Evolutionary conservation across 345 rosid species (phyloP), one percentile per base, ranked within the genome.

Genomic region (Pistacia atlantica): DNA sequence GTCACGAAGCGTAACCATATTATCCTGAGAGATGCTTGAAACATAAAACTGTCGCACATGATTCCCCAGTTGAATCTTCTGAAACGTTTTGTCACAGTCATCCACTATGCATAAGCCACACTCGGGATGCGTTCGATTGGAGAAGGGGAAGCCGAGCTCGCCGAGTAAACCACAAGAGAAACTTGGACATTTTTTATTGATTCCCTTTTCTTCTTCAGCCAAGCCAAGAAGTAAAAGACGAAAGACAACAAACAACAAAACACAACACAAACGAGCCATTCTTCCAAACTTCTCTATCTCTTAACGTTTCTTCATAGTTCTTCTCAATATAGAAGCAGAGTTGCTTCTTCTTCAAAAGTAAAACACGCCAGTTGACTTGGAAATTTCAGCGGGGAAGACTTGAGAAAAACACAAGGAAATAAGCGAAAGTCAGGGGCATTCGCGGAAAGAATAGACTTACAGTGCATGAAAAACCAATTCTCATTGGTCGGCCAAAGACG

Each of bases 41-140:
- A 86, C 31, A 56, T 28, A 4, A 51, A 80, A 89, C 82, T 79
- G 75, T 31, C 5, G 1, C 18, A 83, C 86, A 0, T 48, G 55
- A 25, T 37, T 61, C 56, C 6, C 78, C 55, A 89, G 75, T 72
- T 87, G 85, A 52, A 85, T 77, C 68, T 49, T 78, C 64, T 71
- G 74, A 3, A 6, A 2, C 5, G 38, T 33, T 2, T 37, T 14
- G 11, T 52, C 51, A 71, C 91, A 89, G 11, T 65, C 75, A 0
- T 83, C 75, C 46, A 86, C 69, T 1, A 38, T 38, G 4, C 51
- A 1, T 62, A 64, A 81, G 69, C 46, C 65, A 38, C 89, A 85
- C 0, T 28, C 62, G 14, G 80, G 81, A 6, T 2, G 55, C 4
- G 58, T 49, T 7, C 0, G 38, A 28, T 75, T 37, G 28, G 68